These are phyloP conservation scores for Persicaria tinctoria DNA, from an alignment of 148 eudicot genomes.

Conservation along the genomic window DNA sequence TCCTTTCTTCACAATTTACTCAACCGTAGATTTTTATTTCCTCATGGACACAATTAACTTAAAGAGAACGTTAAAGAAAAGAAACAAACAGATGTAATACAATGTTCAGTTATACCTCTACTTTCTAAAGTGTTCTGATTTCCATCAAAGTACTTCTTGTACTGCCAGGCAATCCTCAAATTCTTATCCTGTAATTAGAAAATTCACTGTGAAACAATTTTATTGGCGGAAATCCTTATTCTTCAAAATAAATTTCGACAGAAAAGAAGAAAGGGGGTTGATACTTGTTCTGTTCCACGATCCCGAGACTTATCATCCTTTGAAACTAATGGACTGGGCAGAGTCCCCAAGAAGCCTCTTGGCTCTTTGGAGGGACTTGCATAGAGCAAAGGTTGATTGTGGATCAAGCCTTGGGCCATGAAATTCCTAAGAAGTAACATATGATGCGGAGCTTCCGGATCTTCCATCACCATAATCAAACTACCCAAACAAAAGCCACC, in stretches of 20 bases:
- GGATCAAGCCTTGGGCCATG: conserved; percentile 94
- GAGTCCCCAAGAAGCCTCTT: conserved; percentile 84
- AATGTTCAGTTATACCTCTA: conserved; percentile 35
- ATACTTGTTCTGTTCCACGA: conserved; percentile 55
- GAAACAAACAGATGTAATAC: neutral
- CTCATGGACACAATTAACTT: neutral
- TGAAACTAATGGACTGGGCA: conserved; percentile 59
- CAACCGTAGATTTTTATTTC: neutral
- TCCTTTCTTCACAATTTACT: neutral
- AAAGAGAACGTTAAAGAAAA: neutral
- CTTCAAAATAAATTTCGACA: neutral
- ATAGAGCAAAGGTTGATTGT: conserved; percentile 79
- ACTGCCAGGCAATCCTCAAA: conserved; percentile 97
- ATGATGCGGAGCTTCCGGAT: conserved; percentile 96
- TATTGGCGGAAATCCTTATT: neutral
- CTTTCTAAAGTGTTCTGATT: conserved; percentile 33
- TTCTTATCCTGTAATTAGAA: conserved; percentile 47
- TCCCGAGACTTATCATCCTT: conserved; percentile 71
- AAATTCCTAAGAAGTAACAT: conserved; percentile 90
- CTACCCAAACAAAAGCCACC: conserved; percentile 92
- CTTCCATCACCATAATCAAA: conserved; percentile 91
- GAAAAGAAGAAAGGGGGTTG: neutral
- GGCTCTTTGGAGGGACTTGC: conserved; percentile 87
- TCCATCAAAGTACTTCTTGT: conserved; percentile 75
- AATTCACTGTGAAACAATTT: neutral